A percentile compares a stretch with the other conserved stretches of the same genome.
Evolutionary conservation across 768 basidiomycete genomes (phyloP).

Genomic region (Polyporus arcularius): DNA sequence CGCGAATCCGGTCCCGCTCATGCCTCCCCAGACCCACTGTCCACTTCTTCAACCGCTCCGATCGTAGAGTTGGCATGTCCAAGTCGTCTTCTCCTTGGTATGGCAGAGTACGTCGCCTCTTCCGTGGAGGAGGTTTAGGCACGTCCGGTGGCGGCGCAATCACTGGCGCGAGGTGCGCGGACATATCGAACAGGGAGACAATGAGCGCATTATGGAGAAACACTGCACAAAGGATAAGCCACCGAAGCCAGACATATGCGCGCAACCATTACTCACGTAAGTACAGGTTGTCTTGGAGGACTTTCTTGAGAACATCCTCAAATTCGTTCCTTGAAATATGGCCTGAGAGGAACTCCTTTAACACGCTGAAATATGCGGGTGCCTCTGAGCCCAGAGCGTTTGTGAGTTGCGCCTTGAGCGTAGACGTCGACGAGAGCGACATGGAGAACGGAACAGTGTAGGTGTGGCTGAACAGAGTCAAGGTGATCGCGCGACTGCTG

Average conservation of each 20-base stretch:
- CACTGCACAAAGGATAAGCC: conserved; percentile 39
- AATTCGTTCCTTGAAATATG: conserved; percentile 74
- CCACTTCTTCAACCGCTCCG: conserved; percentile 72
- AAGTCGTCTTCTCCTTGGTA: conserved; percentile 66
- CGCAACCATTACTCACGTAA: conserved; percentile 1
- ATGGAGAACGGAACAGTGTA: conserved; percentile 36
- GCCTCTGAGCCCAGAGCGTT: conserved; percentile 63
- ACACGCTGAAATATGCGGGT: conserved; percentile 56
- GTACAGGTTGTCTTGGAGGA: conserved; percentile 35
- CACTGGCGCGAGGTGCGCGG: conserved; percentile 65
- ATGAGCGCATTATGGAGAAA: conserved; percentile 84
- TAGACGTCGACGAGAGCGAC: conserved; percentile 77
- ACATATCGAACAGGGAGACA: conserved; percentile 81
- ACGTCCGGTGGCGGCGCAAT: conserved; percentile 59
- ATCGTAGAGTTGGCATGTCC: conserved; percentile 58
- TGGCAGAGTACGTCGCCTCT: conserved; percentile 65
- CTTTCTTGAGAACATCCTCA: conserved; percentile 65
- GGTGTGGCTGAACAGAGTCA: background rate
- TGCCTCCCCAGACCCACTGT: conserved; percentile 67
- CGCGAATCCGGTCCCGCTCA: conserved; percentile 72
- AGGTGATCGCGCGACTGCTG: no score
- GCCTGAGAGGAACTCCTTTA: conserved; percentile 70
- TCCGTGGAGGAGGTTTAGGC: conserved; percentile 65
- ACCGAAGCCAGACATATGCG: background rate
- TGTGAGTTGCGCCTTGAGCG: conserved; percentile 68